A percentile compares a stretch with the other conserved stretches of the same genome.
Conservation (phyloP, 108 stramenopile species). For the Nitzschia sp. region DNA sequence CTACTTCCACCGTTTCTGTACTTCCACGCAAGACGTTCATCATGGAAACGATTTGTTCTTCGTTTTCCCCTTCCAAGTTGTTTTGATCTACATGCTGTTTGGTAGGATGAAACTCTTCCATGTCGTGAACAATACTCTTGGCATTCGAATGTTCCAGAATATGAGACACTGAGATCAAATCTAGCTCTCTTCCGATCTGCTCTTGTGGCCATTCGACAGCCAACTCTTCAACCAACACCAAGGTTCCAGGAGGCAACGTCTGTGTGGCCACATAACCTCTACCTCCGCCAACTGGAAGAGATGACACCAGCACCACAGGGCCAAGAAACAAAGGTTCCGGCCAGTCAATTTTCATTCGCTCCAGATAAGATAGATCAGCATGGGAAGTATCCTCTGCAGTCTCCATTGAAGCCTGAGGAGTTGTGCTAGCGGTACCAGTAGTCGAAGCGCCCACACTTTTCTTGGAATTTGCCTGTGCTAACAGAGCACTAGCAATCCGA, state of each 20-base stretch:
- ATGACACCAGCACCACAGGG: slow-evolving; percentile 38
- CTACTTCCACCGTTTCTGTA: slow-evolving; percentile 23
- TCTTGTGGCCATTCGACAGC: slow-evolving; percentile 61
- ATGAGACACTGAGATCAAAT: slow-evolving; percentile 57
- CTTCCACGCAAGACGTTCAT: slow-evolving; percentile 32
- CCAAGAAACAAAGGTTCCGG: slow-evolving; percentile 57
- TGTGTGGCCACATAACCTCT: slow-evolving; percentile 64
- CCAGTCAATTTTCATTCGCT: slow-evolving; percentile 24
- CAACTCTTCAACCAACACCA: slow-evolving; percentile 68
- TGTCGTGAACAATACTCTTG: slow-evolving; percentile 38
- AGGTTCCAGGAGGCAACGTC: slow-evolving; percentile 64
- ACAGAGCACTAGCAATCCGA: slow-evolving; percentile 21
- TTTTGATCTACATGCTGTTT: slow-evolving; percentile 55
- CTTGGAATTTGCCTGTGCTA: slow-evolving; percentile 27
- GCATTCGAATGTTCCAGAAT: slow-evolving; percentile 47
- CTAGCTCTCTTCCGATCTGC: slow-evolving; percentile 59
- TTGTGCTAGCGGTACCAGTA: too few relatives aligned
- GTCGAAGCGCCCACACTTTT: too few relatives aligned
- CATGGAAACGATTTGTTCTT: slow-evolving; percentile 58
- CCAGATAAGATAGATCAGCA: slow-evolving; percentile 29
- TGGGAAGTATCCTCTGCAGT: neutral
- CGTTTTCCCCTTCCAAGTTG: slow-evolving; percentile 27
- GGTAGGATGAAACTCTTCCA: slow-evolving; percentile 75
- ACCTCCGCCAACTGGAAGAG: slow-evolving; percentile 56
- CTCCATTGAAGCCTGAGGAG: too few relatives aligned